phyloP scores from a whole-genome alignment of 2,329 filamentous ascomycete genomes.

The Juglanconis juglandina region DNA sequence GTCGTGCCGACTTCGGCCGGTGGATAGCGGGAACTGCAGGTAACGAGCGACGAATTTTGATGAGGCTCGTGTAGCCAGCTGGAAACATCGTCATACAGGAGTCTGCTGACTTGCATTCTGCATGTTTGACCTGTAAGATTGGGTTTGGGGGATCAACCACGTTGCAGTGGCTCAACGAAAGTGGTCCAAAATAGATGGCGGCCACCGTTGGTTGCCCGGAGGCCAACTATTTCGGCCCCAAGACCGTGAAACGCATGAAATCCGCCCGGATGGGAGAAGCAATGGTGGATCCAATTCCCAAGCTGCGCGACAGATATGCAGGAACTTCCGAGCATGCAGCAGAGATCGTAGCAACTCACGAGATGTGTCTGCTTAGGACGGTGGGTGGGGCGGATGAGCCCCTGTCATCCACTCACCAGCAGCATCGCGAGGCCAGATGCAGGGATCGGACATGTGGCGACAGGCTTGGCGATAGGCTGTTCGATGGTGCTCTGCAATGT shows the following conservation, averaged over 20 bases:
- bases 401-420: slow-evolving; percentile 1
- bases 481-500: neutral
- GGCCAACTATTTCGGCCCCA: slow-evolving; percentile 1
- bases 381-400: neutral
- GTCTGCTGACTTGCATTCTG: neutral
- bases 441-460: neutral
- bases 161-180: neutral
- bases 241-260: slow-evolving; percentile 10
- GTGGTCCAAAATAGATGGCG: slow-evolving; percentile 12
- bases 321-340: neutral
- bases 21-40: neutral
- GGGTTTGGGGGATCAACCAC: too few species aligned
- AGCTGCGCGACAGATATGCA: slow-evolving; percentile 16
- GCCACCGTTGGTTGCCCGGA: neutral
- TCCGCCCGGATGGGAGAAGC: neutral
- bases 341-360: slow-evolving; percentile 4
- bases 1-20: neutral
- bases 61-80: neutral
- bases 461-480: neutral
- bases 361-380: neutral
- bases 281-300: slow-evolving; percentile 2
- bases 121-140: neutral
- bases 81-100: neutral
- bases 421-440: slow-evolving; percentile 4
- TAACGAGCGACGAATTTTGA: neutral